These are phyloP conservation scores for Fusarium secorum DNA, from an alignment of 2,329 filamentous ascomycete genomes.

Conservation along the genomic window DNA sequence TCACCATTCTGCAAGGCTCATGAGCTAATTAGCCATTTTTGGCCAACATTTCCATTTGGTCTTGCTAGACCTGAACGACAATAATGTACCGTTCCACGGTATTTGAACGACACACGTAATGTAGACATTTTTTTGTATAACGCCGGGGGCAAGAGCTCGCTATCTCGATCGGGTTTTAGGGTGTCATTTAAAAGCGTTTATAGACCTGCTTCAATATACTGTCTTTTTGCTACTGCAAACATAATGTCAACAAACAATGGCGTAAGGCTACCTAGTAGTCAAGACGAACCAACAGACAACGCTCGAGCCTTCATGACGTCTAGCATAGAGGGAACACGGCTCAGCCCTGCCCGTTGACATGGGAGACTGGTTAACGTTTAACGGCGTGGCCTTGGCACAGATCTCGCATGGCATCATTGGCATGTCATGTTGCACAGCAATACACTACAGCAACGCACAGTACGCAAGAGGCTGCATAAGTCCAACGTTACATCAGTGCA, in stretches of 20 bases:
- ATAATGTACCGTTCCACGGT: constrained; percentile 10
- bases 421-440: constrained; percentile 9
- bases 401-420: constrained; percentile 11
- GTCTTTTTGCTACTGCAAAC: not conserved
- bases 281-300: not conserved
- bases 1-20: not conserved
- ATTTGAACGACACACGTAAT: constrained; percentile 29
- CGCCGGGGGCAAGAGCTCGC: constrained; percentile 17
- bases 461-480: not conserved
- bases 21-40: not conserved
- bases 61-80: constrained; percentile 9
- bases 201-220: constrained; percentile 29
- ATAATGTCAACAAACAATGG: not conserved
- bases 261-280: not conserved
- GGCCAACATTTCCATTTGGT: not conserved
- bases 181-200: constrained; percentile 36
- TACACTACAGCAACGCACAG: not conserved
- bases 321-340: not conserved
- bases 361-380: constrained; percentile 3
- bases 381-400: constrained; percentile 5
- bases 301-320: constrained; percentile 19
- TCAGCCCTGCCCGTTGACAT: constrained; percentile 7
- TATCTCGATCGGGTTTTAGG: constrained; percentile 13
- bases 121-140: constrained; percentile 34
- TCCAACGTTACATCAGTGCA: constrained; percentile 7